These are phyloP conservation scores for Mytilinidion resinicola DNA, from an alignment of 495 filamentous ascomycete genomes.

Conservation along the genomic window DNA sequence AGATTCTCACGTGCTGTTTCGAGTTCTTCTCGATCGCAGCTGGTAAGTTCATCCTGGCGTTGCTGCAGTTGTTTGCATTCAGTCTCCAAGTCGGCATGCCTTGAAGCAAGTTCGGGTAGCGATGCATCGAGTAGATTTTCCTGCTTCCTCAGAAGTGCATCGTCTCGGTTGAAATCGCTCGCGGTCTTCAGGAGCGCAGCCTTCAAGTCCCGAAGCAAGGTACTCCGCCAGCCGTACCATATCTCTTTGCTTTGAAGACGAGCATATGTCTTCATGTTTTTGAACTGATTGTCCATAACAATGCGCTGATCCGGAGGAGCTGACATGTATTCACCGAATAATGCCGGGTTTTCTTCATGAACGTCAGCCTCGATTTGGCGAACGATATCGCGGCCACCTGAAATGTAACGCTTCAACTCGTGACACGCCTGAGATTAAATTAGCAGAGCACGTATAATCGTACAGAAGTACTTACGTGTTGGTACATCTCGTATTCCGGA, in stretches of 20 bases:
- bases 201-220: slow-evolving; percentile 75
- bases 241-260: slow-evolving; percentile 82
- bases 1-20: slow-evolving; percentile 60
- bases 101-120: slow-evolving; percentile 58
- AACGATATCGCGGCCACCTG: slow-evolving; percentile 79
- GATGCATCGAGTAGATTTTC: slow-evolving; percentile 57
- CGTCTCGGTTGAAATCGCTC: slow-evolving; percentile 71
- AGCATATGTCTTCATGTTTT: slow-evolving; percentile 90
- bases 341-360: slow-evolving; percentile 75
- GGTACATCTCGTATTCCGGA: slow-evolving; percentile 87
- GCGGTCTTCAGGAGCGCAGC: slow-evolving; percentile 67
- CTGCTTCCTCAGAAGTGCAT: slow-evolving; percentile 57
- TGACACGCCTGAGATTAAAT: slow-evolving; percentile 60
- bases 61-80: slow-evolving; percentile 61
- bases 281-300: slow-evolving; percentile 93
- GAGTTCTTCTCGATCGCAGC: slow-evolving; percentile 72
- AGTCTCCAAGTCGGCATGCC: slow-evolving; percentile 50
- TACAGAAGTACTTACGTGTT: slow-evolving; percentile 59
- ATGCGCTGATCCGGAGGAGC: slow-evolving; percentile 77
- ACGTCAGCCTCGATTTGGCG: slow-evolving; percentile 83
- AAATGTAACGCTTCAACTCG: slow-evolving; percentile 91
- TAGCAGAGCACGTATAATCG: background rate
- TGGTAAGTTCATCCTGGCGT: slow-evolving; percentile 67
- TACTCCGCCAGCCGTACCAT: slow-evolving; percentile 98
- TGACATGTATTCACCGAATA: slow-evolving; percentile 85